These are phyloP conservation scores for Metschnikowia colocasiae DNA, from an alignment of 805 yeast species.

Conservation along the genomic window DNA sequence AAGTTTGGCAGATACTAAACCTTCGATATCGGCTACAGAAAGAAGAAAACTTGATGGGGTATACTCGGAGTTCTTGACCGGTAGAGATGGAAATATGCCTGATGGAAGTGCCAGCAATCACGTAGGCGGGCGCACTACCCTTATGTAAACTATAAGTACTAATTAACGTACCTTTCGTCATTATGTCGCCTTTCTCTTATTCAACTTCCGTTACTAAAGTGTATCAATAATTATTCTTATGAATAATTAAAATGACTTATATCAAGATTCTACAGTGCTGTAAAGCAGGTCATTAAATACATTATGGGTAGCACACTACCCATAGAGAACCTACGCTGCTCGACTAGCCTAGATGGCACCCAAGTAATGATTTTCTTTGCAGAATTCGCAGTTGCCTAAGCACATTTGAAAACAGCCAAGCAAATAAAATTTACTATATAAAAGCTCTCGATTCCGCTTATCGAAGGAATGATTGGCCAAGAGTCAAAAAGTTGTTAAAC, in stretches of 20 bases:
- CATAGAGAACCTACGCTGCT: too few species aligned
- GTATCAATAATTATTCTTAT: background rate
- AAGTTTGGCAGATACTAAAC: constrained; percentile 73
- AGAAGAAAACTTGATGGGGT: constrained; percentile 56
- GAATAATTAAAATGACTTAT: background rate
- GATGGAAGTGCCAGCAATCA: constrained; percentile 76
- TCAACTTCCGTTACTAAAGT: background rate
- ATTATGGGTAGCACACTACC: too few species aligned
- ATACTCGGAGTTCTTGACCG: constrained; percentile 69
- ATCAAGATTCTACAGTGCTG: too few species aligned
- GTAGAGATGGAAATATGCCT: constrained; percentile 84
- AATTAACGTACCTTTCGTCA: background rate
- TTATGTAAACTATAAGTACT: constrained; percentile 48
- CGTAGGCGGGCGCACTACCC: constrained; percentile 79
- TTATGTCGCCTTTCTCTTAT: background rate
- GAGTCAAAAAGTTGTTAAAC: background rate
- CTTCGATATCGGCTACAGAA: constrained; percentile 82
- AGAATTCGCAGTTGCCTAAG: too few species aligned
- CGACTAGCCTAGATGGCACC: too few species aligned
- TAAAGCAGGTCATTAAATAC: too few species aligned
- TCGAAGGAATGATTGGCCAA: too few species aligned
- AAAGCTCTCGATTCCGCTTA: too few species aligned
- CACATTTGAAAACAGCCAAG: too few species aligned
- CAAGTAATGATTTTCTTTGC: too few species aligned
- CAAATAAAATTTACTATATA: too few species aligned